Evolutionary conservation across 1,139 yeast genomes (phyloP), one percentile per base, ranked within the genome.

Genomic region (Geotrichum histeridarum): DNA sequence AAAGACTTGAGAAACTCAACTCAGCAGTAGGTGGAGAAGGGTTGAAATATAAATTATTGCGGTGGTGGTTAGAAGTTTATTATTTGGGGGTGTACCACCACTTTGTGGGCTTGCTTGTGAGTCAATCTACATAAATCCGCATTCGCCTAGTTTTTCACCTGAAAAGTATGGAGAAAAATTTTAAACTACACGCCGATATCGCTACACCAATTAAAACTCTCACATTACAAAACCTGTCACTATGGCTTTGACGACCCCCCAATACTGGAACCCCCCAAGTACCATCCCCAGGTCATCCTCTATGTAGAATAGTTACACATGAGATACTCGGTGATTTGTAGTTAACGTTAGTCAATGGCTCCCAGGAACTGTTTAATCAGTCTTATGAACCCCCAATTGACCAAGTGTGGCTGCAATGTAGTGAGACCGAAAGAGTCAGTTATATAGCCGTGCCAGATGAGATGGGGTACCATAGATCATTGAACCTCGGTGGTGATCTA

Each of bases 171-270:
- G 22, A 14, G 12, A 27, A 12, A 35, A 33, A n/a, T 48, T 48
- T 48, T 48, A 15, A 11, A 5, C 9, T 17, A 4, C 15, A 5
- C 39, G 42, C 53, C 49, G 53, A 50, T 50, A 44, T 44, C 49
- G 53, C 44, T 12, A 17, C 18, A 37, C 53, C 53, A 50, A 44
- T 50, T 33, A 44, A 44, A 43, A 8, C 35, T 2, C 14, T 5
- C 17, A 15, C 17, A 50, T 50, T 50, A 50, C 53, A 36, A 50
- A 50, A 14, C 36, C 39, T 37, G 39, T n/a, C n/a, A 12, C 15
- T 2, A 37, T 37, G n/a, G 15, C 5, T 37, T 15, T 6, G 30
- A 12, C n/a, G n/a, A n/a, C n/a, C n/a, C 22, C 42, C 27, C 12
- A 11, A 27, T 18, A 8, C 17, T 11, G 9, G 8, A 36, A 12